Percentiles rank a stretch among this genome's conserved stretches.
Evolutionary conservation across 2,329 filamentous ascomycete genomes (phyloP).

Genomic region (Aspergillus sp.): DNA sequence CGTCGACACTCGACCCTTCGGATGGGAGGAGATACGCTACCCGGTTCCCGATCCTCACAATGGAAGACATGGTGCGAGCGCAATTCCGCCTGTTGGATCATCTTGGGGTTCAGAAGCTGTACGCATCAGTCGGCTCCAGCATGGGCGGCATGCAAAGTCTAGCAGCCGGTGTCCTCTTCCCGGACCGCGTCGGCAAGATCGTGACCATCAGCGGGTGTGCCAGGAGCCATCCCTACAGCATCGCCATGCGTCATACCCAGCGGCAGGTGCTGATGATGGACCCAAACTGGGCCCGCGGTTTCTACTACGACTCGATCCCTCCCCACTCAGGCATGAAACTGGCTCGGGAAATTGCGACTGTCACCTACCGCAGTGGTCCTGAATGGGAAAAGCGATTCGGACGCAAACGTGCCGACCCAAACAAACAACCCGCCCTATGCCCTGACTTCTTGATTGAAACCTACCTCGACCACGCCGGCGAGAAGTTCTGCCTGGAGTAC

Average conservation of each 20-base stretch:
- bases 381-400: slow-evolving; percentile 98
- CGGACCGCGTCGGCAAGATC: slow-evolving; percentile 75
- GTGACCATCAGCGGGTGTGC: slow-evolving; percentile 93
- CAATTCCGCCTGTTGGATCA: slow-evolving; percentile 86
- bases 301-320: slow-evolving; percentile 85
- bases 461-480: slow-evolving; percentile 94
- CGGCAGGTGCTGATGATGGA: slow-evolving; percentile 99
- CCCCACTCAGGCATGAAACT: slow-evolving; percentile 98
- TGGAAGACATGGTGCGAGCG: slow-evolving; percentile 96
- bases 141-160: slow-evolving; percentile 99
- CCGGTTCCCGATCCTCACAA: slow-evolving; percentile 89
- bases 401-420: slow-evolving; percentile 78
- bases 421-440: slow-evolving; percentile 87
- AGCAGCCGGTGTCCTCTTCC: slow-evolving; percentile 80
- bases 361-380: slow-evolving; percentile 93
- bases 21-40: slow-evolving; percentile 90
- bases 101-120: slow-evolving; percentile 73
- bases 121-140: slow-evolving; percentile 90
- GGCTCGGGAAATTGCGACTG: slow-evolving; percentile 92
- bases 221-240: slow-evolving; percentile 92
- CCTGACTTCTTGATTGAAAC: slow-evolving; percentile 98
- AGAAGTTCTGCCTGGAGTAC: slow-evolving; percentile 97
- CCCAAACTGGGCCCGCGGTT: slow-evolving; percentile 91
- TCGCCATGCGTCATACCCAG: slow-evolving; percentile 97
- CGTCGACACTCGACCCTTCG: slow-evolving; percentile 81